Base-by-base conservation (phyloP, 2,329 filamentous ascomycete genomes). In the Penicillium janthinellum region DNA sequence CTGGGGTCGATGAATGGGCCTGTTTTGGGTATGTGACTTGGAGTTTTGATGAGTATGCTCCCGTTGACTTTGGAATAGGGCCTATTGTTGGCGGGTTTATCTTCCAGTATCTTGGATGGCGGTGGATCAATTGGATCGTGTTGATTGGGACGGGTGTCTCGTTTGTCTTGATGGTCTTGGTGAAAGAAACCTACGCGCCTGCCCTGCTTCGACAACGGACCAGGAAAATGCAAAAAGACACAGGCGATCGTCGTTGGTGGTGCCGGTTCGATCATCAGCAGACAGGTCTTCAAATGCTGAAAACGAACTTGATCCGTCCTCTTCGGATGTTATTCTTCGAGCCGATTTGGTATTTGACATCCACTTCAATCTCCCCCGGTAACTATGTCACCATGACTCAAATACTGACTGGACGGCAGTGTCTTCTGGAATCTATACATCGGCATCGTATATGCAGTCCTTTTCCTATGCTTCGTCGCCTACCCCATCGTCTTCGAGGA, bases 401-500 rank as follows among this genome's bases (percentile, higher is more conserved):
- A 15, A 22, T 22, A 25, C 50, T 61, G 14, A 35, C 35, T 35
- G 14, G 5, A 17, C 12, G n/a, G 12, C 6, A 63, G 86, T 79
- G 86, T 91, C 11, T 84, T 84, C 68, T 91, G 84, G 84, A 82
- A 86, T 66, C 66, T 85, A 8, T 87, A 86, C 64, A 82, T 87
- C 56, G 82, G 89, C 0, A 75, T 93, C 20, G 85, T 94, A 25
- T 95, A 95, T 70, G 89, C 86, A 14, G 90, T 93, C n/a, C 78
- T 95, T 2, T 92, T 92, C 69, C 84, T 94, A 22, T 93, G 90
- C 76, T 95, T 95, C 76, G 87, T 94, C 15, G 90, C 89, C 12
- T 92, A 92, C 71, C 90, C 90, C 0, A 87, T 93, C 58, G 87
- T 93, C 44, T 94, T 92, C 72, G 79, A 82, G 12, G 80, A 88